phyloP scores from a whole-genome alignment of 73 alveolate genomes.

The Paramecium sonneborni region DNA sequence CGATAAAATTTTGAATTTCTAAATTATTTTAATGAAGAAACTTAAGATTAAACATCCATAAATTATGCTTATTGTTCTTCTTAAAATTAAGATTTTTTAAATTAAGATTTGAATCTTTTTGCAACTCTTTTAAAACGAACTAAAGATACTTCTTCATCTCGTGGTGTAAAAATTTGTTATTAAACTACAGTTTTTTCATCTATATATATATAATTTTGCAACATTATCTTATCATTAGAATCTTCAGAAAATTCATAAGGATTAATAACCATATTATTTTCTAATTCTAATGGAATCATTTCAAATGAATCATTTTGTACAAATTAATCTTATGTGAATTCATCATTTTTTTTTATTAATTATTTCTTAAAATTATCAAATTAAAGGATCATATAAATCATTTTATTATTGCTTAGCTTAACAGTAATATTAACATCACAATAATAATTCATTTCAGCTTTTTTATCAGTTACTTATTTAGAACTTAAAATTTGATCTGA shows the following conservation, averaged over 20 bases:
- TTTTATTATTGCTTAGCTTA: background rate
- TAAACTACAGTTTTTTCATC: background rate
- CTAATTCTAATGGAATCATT: background rate
- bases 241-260: background rate
- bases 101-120: background rate
- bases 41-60: background rate
- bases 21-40: conserved; percentile 5
- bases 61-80: background rate
- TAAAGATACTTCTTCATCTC: background rate
- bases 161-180: background rate
- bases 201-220: background rate
- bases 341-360: background rate
- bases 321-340: background rate
- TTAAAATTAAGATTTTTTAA: background rate
- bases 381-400: background rate
- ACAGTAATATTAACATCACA: background rate
- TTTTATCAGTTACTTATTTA: background rate
- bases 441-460: conserved; percentile 4
- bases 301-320: no score
- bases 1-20: conserved; percentile 9
- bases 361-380: conserved; percentile 2
- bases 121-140: background rate
- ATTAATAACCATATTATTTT: background rate
- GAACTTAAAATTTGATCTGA: background rate
- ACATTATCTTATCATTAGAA: background rate